Evolutionary conservation across 352 stramenopile species (phyloP), one percentile per base, ranked within the genome.

Genomic region (Globisporangium okanoganense): DNA sequence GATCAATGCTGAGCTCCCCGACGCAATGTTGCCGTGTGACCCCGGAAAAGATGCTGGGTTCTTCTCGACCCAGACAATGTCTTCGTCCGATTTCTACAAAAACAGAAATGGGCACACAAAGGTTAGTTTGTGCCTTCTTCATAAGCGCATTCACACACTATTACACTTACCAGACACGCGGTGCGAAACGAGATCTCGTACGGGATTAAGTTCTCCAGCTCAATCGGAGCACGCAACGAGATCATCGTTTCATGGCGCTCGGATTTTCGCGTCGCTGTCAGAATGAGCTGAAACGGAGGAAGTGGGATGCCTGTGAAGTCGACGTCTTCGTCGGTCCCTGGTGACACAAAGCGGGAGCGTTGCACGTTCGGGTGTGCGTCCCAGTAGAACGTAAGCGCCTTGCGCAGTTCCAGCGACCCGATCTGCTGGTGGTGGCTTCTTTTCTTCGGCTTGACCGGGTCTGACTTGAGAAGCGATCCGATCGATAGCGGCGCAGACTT

Each of bases 351-450:
- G 12, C 51, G 22, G 0, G 38, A 55, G 56, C 53, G 77, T 61
- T 51, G 25, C 22, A 47, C 14, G 3, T 52, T 24, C 9, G 36
- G 16, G 63, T 80, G 78, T 0, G 76, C 70, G 58, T 90, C 75
- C 82, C 82, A 92, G 60, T 89, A 92, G 57, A 92, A 92, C 9
- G 81, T 92, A 52, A 89, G 58, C 18, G 82, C 81, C 48, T 78
- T 85, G 20, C 79, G 76, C 29, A 87, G 50, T 44, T 92, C 82
- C 3, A 89, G 50, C 4, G 78, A 78, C 0, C 80, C 82, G 24
- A 82, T 72, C 47, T 87, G 75, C 53, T 80, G 76, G 6, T 75
- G 56, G 14, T 62, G 57, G 25, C 70, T 59, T 16, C 67, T 65
- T 61, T 76, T 36, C 24, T 61, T 57, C 65, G 67, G 53, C 62